Evolutionary conservation across 1,284 basidiomycete species (phyloP), one percentile per base, ranked within the genome.

Genomic region (Ceratobasidium sp.): DNA sequence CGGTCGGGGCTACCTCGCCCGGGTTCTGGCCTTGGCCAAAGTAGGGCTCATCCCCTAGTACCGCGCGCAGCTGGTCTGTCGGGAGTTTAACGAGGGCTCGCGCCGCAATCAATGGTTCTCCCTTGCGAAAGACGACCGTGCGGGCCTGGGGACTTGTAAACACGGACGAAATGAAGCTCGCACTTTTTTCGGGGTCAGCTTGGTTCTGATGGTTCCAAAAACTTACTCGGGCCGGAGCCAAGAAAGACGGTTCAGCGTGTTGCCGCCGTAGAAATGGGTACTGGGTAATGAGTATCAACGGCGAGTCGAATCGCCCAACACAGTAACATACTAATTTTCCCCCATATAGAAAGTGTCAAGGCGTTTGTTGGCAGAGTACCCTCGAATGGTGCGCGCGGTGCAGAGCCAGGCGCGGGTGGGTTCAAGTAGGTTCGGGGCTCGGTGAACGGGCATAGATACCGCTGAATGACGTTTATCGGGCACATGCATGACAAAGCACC

Each of bases 161-260:
- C 74, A 92, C 82, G 13, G 86, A 81, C 73, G 91, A 92, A 50
- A 96, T 81, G 77, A 92, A 91, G 3, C 83, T 77, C 20, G 86
- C 84, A 5, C 89, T 90, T 20, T 87, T 80, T 31, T 20, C n/a
- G 42, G 47, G 47, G 47, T 27, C n/a, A 42, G 45, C 40, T 8
- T 20, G 38, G 57, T 13, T 52, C 45, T 43, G 40, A 34, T n/a
- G 43, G 8, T 34, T 17, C 40, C 64, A 17, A 17, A 13, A 31
- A 55, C 64, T 67, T 47, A 67, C 64, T 67, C 35, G 32, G 50
- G 40, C 12, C 94, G 85, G 68, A 94, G 83, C 89, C 93, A 96
- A 0, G 92, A 89, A 29, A 96, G 83, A 38, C 94, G 87, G 78
- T 96, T 96, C 43, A 95, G 81, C 17, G 92, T 91, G 15, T 90